Evolutionary conservation across 2,329 filamentous ascomycete genomes (phyloP), one percentile per base, ranked within the genome.

Genomic region (Hypoxylon sp.): DNA sequence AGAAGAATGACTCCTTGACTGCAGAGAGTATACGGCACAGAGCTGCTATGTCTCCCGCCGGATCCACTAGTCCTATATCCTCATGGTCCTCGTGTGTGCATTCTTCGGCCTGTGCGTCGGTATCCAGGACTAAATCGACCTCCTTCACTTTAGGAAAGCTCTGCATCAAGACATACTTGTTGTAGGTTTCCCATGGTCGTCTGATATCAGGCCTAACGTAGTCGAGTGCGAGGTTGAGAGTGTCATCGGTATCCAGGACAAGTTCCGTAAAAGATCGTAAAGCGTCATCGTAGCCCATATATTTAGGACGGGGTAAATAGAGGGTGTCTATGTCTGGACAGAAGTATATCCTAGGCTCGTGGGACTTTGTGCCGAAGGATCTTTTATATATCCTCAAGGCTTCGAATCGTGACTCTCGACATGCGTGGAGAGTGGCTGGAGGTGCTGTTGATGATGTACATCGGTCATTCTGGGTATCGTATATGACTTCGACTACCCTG

Each of bases 131-230:
- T 11, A 84, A 59, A 52, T 79, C 79, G 46, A 81, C 78, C 74
- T 82, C 78, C 66, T 78, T 72, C 31, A 82, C 74, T 26, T 77
- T 73, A 1, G 78, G 78, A 53, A 84, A 85, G 59, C 79, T 80
- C 50, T 81, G 76, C 58, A 85, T 78, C 46, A 85, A 74, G 24
- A 79, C 78, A 33, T 83, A 82, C 75, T 85, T 85, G 76, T 84
- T 84, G 76, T 85, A 86, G 10, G 81, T 81, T 77, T 86, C 84
- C 84, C 84, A 85, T 14, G 83, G 84, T 37, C 82, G 76, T 53
- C 84, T 81, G 57, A 84, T 78, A 35, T 80, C 76, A 14, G 80
- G 75, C 29, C 78, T 78, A 35, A 85, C 82, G 61, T 84, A 81
- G 72, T 86, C 84, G 51, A 86, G 78, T 2, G 83, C 84, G 5